These are phyloP conservation scores for Penicillium rolfsii DNA, from an alignment of 2,329 filamentous ascomycete genomes.

Conservation along the genomic window DNA sequence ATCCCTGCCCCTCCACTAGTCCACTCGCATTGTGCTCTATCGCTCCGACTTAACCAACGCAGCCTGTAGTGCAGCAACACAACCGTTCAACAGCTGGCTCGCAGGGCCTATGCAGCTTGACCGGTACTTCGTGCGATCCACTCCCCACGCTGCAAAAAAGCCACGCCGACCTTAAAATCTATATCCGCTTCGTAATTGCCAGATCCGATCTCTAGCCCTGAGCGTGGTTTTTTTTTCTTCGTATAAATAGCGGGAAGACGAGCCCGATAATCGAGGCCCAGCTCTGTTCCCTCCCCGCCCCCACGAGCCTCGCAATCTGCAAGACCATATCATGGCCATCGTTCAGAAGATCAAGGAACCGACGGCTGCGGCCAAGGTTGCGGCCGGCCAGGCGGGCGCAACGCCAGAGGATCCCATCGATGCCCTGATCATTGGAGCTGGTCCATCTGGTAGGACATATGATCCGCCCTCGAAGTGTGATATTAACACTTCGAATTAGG, in stretches of 20 bases:
- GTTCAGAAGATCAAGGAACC: background rate
- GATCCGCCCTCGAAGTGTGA: background rate
- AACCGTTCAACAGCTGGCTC: background rate
- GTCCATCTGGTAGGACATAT: conserved; percentile 8
- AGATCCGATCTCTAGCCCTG: background rate
- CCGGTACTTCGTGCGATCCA: background rate
- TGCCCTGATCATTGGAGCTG: conserved; percentile 12
- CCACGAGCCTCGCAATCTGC: background rate
- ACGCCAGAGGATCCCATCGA: conserved; percentile 10
- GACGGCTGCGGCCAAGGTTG: conserved; percentile 3
- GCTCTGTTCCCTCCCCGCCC: background rate
- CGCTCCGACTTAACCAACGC: conserved; percentile 4
- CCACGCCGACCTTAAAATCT: background rate
- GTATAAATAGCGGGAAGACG: background rate
- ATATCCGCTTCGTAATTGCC: background rate
- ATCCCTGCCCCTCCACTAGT: background rate
- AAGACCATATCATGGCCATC: background rate
- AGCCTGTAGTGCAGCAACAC: background rate
- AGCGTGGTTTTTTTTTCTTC: background rate
- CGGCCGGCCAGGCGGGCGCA: conserved; percentile 4
- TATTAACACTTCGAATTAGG: background rate
- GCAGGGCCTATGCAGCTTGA: background rate
- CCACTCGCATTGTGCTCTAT: background rate
- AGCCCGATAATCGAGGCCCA: background rate
- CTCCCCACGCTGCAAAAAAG: background rate